These are phyloP conservation scores for Plantago major DNA, from an alignment of 257 asterid genomes.

Conservation along the genomic window DNA sequence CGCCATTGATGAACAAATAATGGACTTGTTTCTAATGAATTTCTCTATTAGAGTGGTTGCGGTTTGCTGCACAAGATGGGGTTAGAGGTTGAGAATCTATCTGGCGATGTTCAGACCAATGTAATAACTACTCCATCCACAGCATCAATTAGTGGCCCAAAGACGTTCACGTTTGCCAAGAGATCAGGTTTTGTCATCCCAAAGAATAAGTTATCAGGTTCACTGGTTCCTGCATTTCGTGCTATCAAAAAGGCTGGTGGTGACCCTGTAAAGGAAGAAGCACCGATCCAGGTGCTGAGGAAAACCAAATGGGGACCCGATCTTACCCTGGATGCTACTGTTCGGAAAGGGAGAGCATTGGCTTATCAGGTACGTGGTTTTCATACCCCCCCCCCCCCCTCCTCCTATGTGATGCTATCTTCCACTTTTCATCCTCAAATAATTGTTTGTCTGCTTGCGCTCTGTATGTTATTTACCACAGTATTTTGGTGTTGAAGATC, in stretches of 20 bases:
- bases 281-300: constrained; percentile 45
- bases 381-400: background rate
- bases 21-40: too few species aligned
- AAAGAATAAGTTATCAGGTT: constrained; percentile 80
- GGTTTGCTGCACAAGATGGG: constrained; percentile 44
- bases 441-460: background rate
- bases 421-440: background rate
- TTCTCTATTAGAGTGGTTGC: too few species aligned
- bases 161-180: constrained; percentile 56
- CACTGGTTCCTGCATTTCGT: constrained; percentile 66
- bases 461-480: constrained; percentile 1
- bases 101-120: constrained; percentile 36
- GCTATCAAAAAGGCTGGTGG: constrained; percentile 54
- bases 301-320: constrained; percentile 97
- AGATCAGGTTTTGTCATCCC: constrained; percentile 87
- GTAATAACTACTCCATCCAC: constrained; percentile 37
- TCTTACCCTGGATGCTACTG: constrained; percentile 58
- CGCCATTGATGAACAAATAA: too few species aligned
- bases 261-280: constrained; percentile 49
- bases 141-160: constrained; percentile 48
- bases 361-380: constrained; percentile 71
- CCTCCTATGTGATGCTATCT: background rate
- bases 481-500: background rate
- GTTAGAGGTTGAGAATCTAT: constrained; percentile 50
- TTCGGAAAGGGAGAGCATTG: constrained; percentile 68